These are phyloP conservation scores for Colletotrichum tabaci DNA, from an alignment of 2,329 filamentous ascomycete genomes.

Conservation along the genomic window DNA sequence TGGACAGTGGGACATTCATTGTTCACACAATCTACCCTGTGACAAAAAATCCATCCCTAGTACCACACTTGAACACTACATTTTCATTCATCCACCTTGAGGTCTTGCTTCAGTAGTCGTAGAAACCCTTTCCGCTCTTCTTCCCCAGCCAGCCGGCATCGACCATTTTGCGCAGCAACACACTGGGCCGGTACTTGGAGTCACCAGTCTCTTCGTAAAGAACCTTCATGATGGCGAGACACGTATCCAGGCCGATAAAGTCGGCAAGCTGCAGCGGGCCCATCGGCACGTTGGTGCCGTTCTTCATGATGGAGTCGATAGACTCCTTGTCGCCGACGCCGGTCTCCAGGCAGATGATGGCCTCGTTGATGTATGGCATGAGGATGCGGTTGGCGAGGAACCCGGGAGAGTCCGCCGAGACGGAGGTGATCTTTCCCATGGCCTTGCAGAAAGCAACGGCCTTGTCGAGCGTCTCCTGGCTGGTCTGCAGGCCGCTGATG, in stretches of 20 bases:
- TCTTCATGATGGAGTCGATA: slow-evolving; percentile 99
- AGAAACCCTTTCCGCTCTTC: slow-evolving; percentile 97
- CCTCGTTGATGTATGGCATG: slow-evolving; percentile 99
- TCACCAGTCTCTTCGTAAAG: slow-evolving; percentile 92
- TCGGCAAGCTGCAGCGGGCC: slow-evolving; percentile 93
- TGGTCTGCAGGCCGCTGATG: slow-evolving; percentile 94
- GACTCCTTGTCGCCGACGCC: slow-evolving; percentile 90
- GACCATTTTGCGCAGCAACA: slow-evolving; percentile 94
- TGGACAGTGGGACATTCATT: neutral
- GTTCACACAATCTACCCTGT: neutral
- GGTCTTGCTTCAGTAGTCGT: slow-evolving; percentile 77
- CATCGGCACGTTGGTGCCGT: slow-evolving; percentile 98
- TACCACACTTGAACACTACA: neutral
- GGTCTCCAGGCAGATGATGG: slow-evolving; percentile 95
- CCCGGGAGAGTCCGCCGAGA: slow-evolving; percentile 90
- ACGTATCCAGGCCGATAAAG: slow-evolving; percentile 98
- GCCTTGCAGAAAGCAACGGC: slow-evolving; percentile 88
- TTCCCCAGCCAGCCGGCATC: slow-evolving; percentile 98
- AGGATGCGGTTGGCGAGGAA: slow-evolving; percentile 97
- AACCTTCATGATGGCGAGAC: slow-evolving; percentile 96
- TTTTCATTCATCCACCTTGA: neutral
- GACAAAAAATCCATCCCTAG: neutral
- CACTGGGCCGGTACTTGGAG: slow-evolving; percentile 93
- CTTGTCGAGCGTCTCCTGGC: slow-evolving; percentile 82
- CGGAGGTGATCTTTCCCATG: slow-evolving; percentile 93